Evolutionary conservation across 1,284 basidiomycete genomes (phyloP).

Genomic region (Xanthoconium separans): DNA sequence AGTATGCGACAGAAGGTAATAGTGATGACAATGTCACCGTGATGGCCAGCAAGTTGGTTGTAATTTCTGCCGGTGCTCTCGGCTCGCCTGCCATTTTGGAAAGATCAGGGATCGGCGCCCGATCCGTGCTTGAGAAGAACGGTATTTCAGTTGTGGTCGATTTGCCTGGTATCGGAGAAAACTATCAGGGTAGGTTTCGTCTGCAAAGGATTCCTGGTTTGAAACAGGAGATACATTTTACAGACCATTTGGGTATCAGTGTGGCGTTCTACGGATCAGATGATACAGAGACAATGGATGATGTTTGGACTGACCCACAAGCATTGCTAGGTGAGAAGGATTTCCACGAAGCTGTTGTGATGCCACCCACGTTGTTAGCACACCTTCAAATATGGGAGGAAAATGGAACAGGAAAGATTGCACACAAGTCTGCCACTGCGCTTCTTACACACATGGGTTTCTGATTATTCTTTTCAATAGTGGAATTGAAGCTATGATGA

Average conservation of each 20-base stretch:
- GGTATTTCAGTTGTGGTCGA: conserved; percentile 43
- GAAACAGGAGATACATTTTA: neutral
- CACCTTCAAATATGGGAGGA: conserved; percentile 42
- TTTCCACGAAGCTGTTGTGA: neutral
- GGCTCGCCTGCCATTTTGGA: conserved; percentile 57
- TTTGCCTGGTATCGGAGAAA: conserved; percentile 57
- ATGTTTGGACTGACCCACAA: conserved; percentile 38
- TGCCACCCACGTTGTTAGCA: conserved; percentile 27
- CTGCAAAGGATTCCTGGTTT: neutral
- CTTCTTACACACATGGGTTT: neutral
- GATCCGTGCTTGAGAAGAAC: conserved; percentile 39
- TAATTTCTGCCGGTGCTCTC: conserved; percentile 52
- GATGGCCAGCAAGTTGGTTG: conserved; percentile 44
- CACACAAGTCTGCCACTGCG: conserved; percentile 42
- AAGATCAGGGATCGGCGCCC: conserved; percentile 50
- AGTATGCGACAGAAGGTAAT: conserved; percentile 39
- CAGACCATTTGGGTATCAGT: conserved; percentile 45
- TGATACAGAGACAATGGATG: conserved; percentile 44
- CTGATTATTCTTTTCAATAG: conserved; percentile 12
- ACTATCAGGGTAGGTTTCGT: conserved; percentile 43
- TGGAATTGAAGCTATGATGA: conserved; percentile 39
- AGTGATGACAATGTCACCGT: conserved; percentile 20
- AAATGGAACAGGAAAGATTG: conserved; percentile 47
- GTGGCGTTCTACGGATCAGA: conserved; percentile 38
- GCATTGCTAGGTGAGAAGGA: conserved; percentile 32